Base-by-base conservation (phyloP, 116 monocot species). In the Trichopus zeylanicus region DNA sequence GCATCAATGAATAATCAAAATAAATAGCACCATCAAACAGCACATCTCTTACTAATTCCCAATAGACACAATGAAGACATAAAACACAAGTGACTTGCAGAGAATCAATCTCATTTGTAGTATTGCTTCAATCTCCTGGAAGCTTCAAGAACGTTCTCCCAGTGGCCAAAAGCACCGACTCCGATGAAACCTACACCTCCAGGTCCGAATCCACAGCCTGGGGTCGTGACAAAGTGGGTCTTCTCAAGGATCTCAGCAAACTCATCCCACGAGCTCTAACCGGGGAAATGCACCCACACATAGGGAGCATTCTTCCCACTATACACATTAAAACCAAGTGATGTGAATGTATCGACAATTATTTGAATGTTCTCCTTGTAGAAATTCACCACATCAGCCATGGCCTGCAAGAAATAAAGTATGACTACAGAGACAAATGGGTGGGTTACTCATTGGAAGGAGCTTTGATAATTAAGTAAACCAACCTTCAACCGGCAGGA, bases 131-230 rank as follows among this genome's bases (percentile, higher is more conserved):
- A 51, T 69, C 93, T 82, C 57, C 55, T 78, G 10, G 62, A 77
- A 56, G 93, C 85, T 73, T 93, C 89, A 4, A 82, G 34, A 53
- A 93, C 73, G 37, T 81, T 85, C 31, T 75, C 89, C 19, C 82
- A 53, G 55, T 85, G 89, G 6, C 80, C 78, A 53, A 93, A 93
- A 2, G 89, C 85, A 51, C 93, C 89, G 16, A 93, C 74, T 61
- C 93, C 70, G 26, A 93, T 34, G 26, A 88, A 93, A 21, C 89
- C 87, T 66, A 88, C 93, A 3, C 93, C 93, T 0, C 81, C 81
- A 0, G 89, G 93, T 27, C 93, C 93, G 53, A 93, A 93, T 24
- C 93, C 93, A 53, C 88, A 77, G 12, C 93, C 93, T 4, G 93
- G 89, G 7, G 85, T 84, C 8, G 89, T 89, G 5, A 93, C 82